Base-by-base conservation (phyloP, 495 filamentous ascomycete genomes). In the Collariella sp. region DNA sequence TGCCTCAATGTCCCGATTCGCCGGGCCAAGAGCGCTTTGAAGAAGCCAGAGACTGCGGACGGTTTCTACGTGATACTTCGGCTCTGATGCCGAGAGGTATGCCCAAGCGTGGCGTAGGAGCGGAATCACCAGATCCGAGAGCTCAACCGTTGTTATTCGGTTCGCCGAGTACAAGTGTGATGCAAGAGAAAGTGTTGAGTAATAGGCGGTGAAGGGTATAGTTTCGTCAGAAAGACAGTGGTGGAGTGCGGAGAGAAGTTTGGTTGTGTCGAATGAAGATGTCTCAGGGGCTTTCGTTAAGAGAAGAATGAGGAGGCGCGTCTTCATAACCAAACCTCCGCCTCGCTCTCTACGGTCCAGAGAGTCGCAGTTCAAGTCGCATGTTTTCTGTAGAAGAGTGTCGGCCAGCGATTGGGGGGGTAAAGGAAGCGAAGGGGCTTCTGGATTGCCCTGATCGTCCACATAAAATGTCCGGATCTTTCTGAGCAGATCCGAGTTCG, bases 21-120 rank as follows among this genome's bases (percentile, higher is more conserved):
- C 67, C 0, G 64, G 58, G n/a, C 70, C 67, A 10, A 81, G 63
- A 9, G 71, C 78, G 0, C 80, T 80, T 59, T 97, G 88, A 40
- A 97, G 70, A 46, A 86, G 81, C 86, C 91, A 94, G 13, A 97
- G 69, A 56, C 82, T 86, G 46, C 87, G 85, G 43, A 94, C 88
- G 33, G 89, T 83, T 67, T 97, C 91, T 20, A 97, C 89, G 65
- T 95, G 93, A 58, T 91, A 91, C 62, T 94, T 94, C 0, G 89
- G 91, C 52, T 83, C 84, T 18, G 83, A 71, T 20, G 88, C 83
- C 0, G 88, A 88, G 33, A 96, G 72, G 64, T 85, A 90, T 22
- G 71, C 58, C 91, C 91, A 97, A 0, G 91, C 73, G 54, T 82
- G 76, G 13, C 72, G 76, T 13, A 93, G 82, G 18, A 96, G 67